Base-by-base conservation (phyloP, 23 red algal species). In the Agarophyton chilense region DNA sequence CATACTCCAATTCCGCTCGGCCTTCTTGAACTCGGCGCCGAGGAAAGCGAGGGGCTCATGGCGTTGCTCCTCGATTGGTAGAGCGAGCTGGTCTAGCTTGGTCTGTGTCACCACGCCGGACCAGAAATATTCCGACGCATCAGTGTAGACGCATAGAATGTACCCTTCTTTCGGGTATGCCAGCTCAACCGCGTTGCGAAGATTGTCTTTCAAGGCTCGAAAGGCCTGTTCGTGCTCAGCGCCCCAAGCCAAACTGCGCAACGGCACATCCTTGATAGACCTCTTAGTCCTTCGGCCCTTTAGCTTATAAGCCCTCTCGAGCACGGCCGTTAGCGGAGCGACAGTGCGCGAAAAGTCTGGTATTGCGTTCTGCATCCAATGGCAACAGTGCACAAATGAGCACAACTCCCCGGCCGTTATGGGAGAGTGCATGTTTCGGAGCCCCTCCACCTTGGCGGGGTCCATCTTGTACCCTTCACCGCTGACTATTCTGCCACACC, bases 51-150 rank as follows among this genome's bases (percentile, higher is more conserved):
- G 43, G 12, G 64, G 62, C 74, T 72, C 25, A 47, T 76, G 70
- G 19, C 26, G 17, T 18, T 89, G 67, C 40, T 77, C 40, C 34
- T 58, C 72, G 24, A 89, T 21, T 18, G 70, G 56, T 17, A 35
- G 11, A 0, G 58, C 42, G 4, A 77, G 70, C 9, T 34, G 10
- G 12, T 54, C 0, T 3, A 49, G 67, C n/a, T 32, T 11, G 29
- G 12, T 63, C 50, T 89, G 84, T 0, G 70, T 89, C 50, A 89
- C 2, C 14, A 89, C 52, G 16, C 32, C 84, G n/a, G 49, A 32
- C 50, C 67, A 89, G 84, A 61, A 89, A 9, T 57, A 9, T 17
- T 89, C 84, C n/a, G 33, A 89, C 28, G 84, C 84, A 89, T 89
- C 66, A 12, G 84, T 89, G 41, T 43, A 63, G 26, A 89, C 28